Evolutionary conservation across 495 filamentous ascomycete genomes (phyloP), one percentile per base, ranked within the genome.

Genomic region (Geopyxis carbonaria): DNA sequence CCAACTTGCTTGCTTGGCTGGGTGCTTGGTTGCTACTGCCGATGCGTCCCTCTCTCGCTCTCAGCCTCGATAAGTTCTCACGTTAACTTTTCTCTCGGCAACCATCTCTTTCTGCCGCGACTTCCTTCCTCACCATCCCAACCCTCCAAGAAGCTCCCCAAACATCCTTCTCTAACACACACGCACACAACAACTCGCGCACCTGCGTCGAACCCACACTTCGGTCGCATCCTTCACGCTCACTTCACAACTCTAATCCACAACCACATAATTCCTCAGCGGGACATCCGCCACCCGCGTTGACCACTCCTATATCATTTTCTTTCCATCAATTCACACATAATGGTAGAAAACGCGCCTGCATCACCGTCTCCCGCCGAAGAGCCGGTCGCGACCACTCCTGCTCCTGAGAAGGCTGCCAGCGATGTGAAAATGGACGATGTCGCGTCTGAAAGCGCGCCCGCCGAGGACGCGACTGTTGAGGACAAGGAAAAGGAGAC

Each of bases 301-400:
- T 35, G 43, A 25, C 27, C 22, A 40, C 47, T 40, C n/a, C n/a
- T n/a, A n/a, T 34, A 49, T 48, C 44, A 43, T 33, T 41, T 40
- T 33, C 24, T 20, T 34, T n/a, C 9, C 34, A 4, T n/a, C 20
- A 34, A 43, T 32, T 23, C 18, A 30, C 39, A 32, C 49, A 45
- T 20, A 36, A 54, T 53, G 50, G 41, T 45, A 32, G 49, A 53
- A 33, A 45, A 53, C 49, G 40, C 49, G 49, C 40, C 45, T 32
- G 42, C 49, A 41, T 40, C 41, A 24, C 42, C 28, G 29, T 34
- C 48, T 18, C 40, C 47, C 4, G 13, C 36, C 29, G 47, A 47
- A 43, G 50, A 44, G 28, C n/a, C 49, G 8, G 22, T 29, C 31
- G 41, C 30, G 38, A 41, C 43, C 48, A 44, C 48, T 39, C 35